These are phyloP conservation scores for Colletotrichum plurivorum DNA, from an alignment of 2,329 filamentous ascomycete genomes.

Conservation along the genomic window DNA sequence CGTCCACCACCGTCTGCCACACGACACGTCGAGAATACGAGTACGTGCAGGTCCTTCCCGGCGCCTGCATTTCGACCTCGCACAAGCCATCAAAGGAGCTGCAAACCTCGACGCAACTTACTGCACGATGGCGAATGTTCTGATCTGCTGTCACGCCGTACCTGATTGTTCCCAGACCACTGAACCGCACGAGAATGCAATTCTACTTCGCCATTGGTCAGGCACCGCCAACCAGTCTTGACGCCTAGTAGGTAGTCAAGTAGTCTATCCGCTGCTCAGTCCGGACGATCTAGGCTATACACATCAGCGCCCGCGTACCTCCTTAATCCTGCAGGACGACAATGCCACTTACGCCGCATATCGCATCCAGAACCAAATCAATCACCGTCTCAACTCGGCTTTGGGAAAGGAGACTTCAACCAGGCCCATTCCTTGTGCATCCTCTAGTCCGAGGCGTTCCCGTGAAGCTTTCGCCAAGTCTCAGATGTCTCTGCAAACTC, in stretches of 20 bases:
- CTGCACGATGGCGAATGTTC: constrained; percentile 11
- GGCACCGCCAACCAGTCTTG: neutral
- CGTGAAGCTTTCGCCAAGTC: neutral
- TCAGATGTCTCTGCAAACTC: neutral
- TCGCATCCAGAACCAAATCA: neutral
- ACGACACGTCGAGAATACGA: constrained; percentile 27
- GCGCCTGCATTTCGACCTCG: constrained; percentile 1
- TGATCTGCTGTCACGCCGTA: neutral
- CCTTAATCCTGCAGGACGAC: constrained; percentile 5
- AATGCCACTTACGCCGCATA: neutral
- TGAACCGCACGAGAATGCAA: constrained; percentile 3
- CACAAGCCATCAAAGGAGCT: constrained; percentile 3
- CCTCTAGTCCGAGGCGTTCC: neutral
- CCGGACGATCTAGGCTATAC: neutral
- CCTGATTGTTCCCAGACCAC: constrained; percentile 10
- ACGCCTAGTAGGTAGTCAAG: neutral
- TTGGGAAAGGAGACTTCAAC: neutral
- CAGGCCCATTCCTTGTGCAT: neutral
- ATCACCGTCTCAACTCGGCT: constrained; percentile 7
- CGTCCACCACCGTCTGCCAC: constrained; percentile 8
- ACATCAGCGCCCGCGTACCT: constrained; percentile 9
- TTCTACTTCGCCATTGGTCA: constrained; percentile 5
- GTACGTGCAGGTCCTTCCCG: constrained; percentile 12
- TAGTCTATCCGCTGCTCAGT: constrained; percentile 14
- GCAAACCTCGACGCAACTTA: neutral